A percentile compares a stretch with the other conserved stretches of the same genome.
These are phyloP conservation scores for Hanseniaspora singularis DNA, from an alignment of 805 yeast species.

Conservation along the genomic window DNA sequence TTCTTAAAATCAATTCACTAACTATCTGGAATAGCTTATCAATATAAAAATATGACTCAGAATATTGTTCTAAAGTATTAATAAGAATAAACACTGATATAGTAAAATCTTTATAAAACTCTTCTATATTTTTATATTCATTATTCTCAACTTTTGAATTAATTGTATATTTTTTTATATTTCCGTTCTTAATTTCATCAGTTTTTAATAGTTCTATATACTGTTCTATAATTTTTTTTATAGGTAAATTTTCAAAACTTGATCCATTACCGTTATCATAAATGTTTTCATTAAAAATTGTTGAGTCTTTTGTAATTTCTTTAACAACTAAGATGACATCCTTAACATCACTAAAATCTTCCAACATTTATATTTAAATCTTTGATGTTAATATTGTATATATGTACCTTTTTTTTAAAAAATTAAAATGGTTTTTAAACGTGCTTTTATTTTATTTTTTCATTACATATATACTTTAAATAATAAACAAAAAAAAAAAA, in stretches of 20 bases:
- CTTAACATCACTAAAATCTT: not conserved
- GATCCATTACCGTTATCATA: constrained; percentile 20
- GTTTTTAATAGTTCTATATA: constrained; percentile 5
- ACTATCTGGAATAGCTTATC: constrained; percentile 54
- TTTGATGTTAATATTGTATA: not conserved
- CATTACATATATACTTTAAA: no score
- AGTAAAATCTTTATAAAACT: constrained; percentile 54
- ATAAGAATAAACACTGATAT: constrained; percentile 42
- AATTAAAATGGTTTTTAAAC: no score
- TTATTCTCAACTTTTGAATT: constrained; percentile 30
- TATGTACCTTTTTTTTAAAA: not conserved
- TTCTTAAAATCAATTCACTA: constrained; percentile 52
- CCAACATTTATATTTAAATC: not conserved
- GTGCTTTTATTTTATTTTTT: no score
- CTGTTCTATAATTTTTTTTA: constrained; percentile 5
- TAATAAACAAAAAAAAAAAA: no score
- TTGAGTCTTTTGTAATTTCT: constrained; percentile 1
- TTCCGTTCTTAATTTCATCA: constrained; percentile 1
- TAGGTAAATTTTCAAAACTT: constrained; percentile 21
- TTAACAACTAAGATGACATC: not conserved
- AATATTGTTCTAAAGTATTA: constrained; percentile 38
- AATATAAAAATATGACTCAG: constrained; percentile 37
- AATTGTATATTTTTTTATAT: constrained; percentile 32
- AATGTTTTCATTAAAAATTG: constrained; percentile 26
- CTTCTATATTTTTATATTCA: constrained; percentile 30